phyloP scores from a whole-genome alignment of 2,329 filamentous ascomycete genomes.

The Chrysoporthe puriensis region DNA sequence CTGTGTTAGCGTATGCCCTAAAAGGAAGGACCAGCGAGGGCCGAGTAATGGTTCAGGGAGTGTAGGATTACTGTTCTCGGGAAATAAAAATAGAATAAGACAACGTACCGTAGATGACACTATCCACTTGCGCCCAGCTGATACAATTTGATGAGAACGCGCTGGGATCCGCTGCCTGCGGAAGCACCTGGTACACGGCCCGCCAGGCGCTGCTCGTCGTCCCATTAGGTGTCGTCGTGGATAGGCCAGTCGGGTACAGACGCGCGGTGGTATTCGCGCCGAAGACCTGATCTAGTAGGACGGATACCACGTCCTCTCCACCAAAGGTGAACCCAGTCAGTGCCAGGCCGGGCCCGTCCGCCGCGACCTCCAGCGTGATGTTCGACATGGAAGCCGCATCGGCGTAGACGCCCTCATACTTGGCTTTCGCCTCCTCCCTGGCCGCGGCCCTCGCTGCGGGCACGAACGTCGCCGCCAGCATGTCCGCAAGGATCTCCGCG shows the following conservation, averaged over 20 bases:
- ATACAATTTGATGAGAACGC: slow-evolving; percentile 40
- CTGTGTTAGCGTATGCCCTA: neutral
- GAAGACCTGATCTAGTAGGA: slow-evolving; percentile 35
- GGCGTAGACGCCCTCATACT: slow-evolving; percentile 36
- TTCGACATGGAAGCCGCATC: slow-evolving; percentile 32
- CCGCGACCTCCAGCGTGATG: slow-evolving; percentile 38
- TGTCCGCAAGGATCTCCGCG: slow-evolving; percentile 35
- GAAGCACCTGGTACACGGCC: slow-evolving; percentile 39
- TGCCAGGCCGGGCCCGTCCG: slow-evolving; percentile 35
- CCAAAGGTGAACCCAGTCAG: slow-evolving; percentile 40
- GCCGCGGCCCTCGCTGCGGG: slow-evolving; percentile 37
- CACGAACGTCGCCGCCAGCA: slow-evolving; percentile 36
- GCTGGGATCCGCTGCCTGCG: slow-evolving; percentile 31
- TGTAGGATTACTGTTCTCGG: no score
- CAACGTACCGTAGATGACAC: slow-evolving; percentile 5
- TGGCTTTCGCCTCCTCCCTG: slow-evolving; percentile 34
- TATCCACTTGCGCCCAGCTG: slow-evolving; percentile 12
- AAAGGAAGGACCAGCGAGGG: neutral
- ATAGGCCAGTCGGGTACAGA: slow-evolving; percentile 39
- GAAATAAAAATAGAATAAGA: neutral
- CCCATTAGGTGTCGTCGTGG: slow-evolving; percentile 31
- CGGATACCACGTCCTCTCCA: slow-evolving; percentile 36
- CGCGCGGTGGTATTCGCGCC: slow-evolving; percentile 35
- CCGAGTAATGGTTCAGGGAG: neutral
- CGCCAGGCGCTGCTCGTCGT: slow-evolving; percentile 38